Evolutionary conservation across 495 filamentous ascomycete genomes (phyloP), one percentile per base, ranked within the genome.

Genomic region (Xylaria scruposa): DNA sequence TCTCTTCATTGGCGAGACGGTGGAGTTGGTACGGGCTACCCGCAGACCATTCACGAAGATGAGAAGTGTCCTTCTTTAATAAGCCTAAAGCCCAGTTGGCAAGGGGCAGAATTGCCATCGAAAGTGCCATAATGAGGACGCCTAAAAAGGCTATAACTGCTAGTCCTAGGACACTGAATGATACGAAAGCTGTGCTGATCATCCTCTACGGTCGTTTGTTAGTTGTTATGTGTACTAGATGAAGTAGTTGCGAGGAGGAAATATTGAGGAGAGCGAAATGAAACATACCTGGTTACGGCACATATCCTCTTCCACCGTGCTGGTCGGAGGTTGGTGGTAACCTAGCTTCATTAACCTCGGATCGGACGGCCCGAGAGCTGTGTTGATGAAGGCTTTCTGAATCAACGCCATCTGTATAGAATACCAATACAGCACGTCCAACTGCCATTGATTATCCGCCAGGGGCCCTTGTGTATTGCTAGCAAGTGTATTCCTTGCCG

Each of bases 21-120:
- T 51, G 47, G 47, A 51, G n/a, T 51, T 51, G 47, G n/a, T 24
- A 51, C 24, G 47, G 47, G n/a, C 47, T 51, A 21, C 47, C 47
- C 3, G 47, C 47, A 51, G n/a, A 51, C 47, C 47, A 51, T 51
- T 51, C 47, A 12, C 47, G 47, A 9, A 51, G 47, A 13, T 51
- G 47, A 24, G 47, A 51, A 51, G n/a, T 7, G 47, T 51, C 47
- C 47, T 51, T 51, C 8, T 51, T n/a, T 8, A 51, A n/a, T 51
- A 24, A 2, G n/a, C n/a, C 8, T 2, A 51, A n/a, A 51, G 7
- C n/a, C 7, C 8, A 24, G 47, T 51, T 51, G 47, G 12, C 47
- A 24, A 51, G 47, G 1, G 47, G 47, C 47, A 51, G 47, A 3
- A 51, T 21, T 24, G 47, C 47, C 47, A 51, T 51, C n/a, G 47